A percentile compares a stretch with the other conserved stretches of the same genome.
These are phyloP conservation scores for Leishmania arabica DNA, from an alignment of 208 protist genomes.

Conservation along the genomic window DNA sequence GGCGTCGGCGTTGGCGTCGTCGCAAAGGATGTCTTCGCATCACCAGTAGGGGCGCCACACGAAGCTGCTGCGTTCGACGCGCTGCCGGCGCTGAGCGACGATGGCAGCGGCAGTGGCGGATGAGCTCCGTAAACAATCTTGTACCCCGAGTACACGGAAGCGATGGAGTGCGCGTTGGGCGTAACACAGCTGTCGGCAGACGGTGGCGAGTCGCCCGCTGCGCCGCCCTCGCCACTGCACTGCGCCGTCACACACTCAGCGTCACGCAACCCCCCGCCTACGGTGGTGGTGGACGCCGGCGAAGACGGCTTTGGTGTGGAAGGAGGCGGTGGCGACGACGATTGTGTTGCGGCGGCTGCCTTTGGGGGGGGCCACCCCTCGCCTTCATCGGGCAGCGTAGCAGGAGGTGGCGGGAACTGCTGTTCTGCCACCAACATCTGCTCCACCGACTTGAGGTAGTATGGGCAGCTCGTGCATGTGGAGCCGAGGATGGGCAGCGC, in stretches of 20 bases:
- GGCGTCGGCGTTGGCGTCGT: slow-evolving; percentile 7
- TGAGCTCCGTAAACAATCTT: slow-evolving; percentile 27
- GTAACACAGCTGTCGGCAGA: neutral
- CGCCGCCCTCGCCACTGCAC: neutral
- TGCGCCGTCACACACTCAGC: neutral
- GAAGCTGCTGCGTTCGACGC: neutral
- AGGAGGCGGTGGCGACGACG: slow-evolving; percentile 6
- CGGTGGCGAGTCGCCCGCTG: neutral
- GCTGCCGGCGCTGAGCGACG: neutral
- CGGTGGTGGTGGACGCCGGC: neutral
- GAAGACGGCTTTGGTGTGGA: neutral
- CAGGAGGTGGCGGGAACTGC: slow-evolving; percentile 39
- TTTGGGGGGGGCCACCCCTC: slow-evolving; percentile 16
- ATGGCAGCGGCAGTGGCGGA: neutral
- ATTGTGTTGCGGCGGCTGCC: neutral
- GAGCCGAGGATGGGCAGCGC: slow-evolving; percentile 62
- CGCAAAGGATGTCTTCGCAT: neutral
- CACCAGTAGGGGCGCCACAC: neutral
- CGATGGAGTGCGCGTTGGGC: slow-evolving; percentile 27
- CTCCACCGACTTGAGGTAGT: slow-evolving; percentile 55
- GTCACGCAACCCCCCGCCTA: neutral
- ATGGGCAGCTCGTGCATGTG: slow-evolving; percentile 43
- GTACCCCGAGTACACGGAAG: slow-evolving; percentile 31
- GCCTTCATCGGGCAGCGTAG: slow-evolving; percentile 26
- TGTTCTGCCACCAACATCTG: slow-evolving; percentile 45